phyloP scores from a whole-genome alignment of 2,329 filamentous ascomycete genomes.

The Epicoccum nigrum region DNA sequence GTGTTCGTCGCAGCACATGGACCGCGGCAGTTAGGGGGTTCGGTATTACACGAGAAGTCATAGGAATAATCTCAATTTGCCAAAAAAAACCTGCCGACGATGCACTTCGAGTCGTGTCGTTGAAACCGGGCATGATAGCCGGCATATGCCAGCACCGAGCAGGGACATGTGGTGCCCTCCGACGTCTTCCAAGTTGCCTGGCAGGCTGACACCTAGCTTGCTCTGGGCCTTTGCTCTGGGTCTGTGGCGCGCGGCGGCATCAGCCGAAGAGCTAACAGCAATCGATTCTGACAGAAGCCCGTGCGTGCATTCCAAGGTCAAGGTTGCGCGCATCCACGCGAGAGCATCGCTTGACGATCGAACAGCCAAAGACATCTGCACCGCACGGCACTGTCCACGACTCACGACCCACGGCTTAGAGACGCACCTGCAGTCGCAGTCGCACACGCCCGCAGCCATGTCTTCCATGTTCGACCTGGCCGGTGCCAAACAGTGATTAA shows the following conservation, averaged over 20 bases:
- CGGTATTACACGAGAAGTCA: no score
- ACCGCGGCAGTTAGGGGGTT: background rate
- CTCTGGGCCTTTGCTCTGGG: no score
- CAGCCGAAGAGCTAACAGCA: background rate
- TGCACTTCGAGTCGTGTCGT: no score
- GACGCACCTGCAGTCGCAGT: no score
- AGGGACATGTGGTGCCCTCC: no score
- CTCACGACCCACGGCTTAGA: no score
- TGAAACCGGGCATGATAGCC: no score
- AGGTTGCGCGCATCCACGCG: no score
- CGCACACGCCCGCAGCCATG: slow-evolving; percentile 21
- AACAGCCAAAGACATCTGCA: background rate
- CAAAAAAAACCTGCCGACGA: no score
- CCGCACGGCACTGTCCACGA: background rate
- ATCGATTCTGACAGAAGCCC: slow-evolving; percentile 12
- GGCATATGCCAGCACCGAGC: no score
- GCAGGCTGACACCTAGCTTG: no score
- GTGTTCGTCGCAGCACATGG: background rate
- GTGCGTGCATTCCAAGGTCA: background rate
- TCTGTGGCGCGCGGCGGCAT: background rate
- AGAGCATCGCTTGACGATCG: background rate
- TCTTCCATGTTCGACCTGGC: slow-evolving; percentile 31
- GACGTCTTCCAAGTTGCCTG: background rate
- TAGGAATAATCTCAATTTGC: no score
- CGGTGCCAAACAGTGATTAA: slow-evolving; percentile 33